These are phyloP conservation scores for Trypanosomatidae sp. DNA, from an alignment of 208 protist species.

Conservation along the genomic window DNA sequence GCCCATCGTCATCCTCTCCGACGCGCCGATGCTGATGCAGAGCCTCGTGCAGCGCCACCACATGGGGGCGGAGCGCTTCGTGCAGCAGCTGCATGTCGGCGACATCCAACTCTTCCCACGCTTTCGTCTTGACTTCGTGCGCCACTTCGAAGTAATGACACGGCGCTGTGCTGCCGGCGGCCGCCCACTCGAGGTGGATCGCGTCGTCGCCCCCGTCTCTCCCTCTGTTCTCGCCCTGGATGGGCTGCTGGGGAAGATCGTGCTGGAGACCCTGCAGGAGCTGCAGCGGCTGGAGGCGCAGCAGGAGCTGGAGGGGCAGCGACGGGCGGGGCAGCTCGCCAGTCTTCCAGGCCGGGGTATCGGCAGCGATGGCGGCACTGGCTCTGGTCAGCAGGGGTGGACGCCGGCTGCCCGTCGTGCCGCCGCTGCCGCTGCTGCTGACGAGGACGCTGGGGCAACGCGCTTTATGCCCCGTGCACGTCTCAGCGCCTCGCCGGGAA, in stretches of 20 bases:
- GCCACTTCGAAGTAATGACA: conserved; percentile 84
- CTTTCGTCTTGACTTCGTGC: conserved; percentile 76
- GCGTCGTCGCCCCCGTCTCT: conserved; percentile 42
- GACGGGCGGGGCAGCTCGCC: no score
- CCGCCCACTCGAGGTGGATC: conserved; percentile 55
- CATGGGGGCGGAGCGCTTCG: conserved; percentile 63
- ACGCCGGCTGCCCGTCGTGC: background rate
- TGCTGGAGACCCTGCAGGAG: conserved; percentile 68
- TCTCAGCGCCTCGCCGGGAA: conserved; percentile 9
- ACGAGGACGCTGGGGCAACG: conserved; percentile 20
- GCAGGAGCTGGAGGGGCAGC: no score
- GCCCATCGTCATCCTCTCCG: conserved; percentile 52
- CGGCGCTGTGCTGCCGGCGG: conserved; percentile 18
- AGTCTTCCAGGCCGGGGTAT: conserved; percentile 2
- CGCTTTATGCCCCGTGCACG: conserved; percentile 34
- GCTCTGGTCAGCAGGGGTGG: background rate
- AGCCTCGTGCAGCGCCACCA: conserved; percentile 68
- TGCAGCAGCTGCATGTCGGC: conserved; percentile 59
- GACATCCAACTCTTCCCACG: conserved; percentile 83
- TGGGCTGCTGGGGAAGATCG: conserved; percentile 56
- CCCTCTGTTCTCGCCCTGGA: conserved; percentile 41
- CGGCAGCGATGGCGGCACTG: background rate
- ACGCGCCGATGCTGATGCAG: conserved; percentile 57
- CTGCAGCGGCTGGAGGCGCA: conserved; percentile 44
- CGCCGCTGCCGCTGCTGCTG: conserved; percentile 2